phyloP scores from a whole-genome alignment of 768 basidiomycete genomes.

The Pisolithus albus region DNA sequence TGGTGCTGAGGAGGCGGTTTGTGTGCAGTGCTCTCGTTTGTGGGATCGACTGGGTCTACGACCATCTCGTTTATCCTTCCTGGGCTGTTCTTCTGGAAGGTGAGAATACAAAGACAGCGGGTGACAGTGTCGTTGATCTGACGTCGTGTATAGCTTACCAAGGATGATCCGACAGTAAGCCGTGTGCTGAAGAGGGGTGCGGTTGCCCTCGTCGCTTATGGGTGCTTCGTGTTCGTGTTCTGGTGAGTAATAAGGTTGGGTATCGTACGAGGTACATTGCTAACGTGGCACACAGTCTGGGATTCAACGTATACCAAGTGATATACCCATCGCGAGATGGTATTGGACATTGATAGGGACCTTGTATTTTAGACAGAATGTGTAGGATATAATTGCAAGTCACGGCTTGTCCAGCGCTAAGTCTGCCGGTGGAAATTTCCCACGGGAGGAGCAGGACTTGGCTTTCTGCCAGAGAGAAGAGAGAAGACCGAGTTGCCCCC shows the following conservation, averaged over 20 bases:
- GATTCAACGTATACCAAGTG: slow-evolving; percentile 72
- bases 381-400: background rate
- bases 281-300: slow-evolving; percentile 42
- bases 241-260: slow-evolving; percentile 52
- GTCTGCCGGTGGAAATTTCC: no score
- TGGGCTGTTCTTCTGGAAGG: slow-evolving; percentile 91
- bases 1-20: slow-evolving; percentile 10
- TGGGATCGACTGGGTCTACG: slow-evolving; percentile 94
- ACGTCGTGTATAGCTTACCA: slow-evolving; percentile 48
- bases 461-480: background rate
- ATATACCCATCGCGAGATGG: slow-evolving; percentile 26
- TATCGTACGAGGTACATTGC: slow-evolving; percentile 6
- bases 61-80: slow-evolving; percentile 96
- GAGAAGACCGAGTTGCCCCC: background rate
- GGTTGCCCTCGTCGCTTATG: slow-evolving; percentile 67
- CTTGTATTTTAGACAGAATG: background rate
- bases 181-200: slow-evolving; percentile 51
- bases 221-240: slow-evolving; percentile 73
- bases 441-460: no score
- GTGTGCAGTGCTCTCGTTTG: slow-evolving; percentile 82
- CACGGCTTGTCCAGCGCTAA: no score
- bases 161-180: slow-evolving; percentile 51
- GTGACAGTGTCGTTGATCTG: slow-evolving; percentile 5
- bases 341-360: background rate
- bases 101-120: slow-evolving; percentile 23